These are phyloP conservation scores for Neurospora sp. DNA, from an alignment of 495 filamentous ascomycete genomes.

Conservation along the genomic window DNA sequence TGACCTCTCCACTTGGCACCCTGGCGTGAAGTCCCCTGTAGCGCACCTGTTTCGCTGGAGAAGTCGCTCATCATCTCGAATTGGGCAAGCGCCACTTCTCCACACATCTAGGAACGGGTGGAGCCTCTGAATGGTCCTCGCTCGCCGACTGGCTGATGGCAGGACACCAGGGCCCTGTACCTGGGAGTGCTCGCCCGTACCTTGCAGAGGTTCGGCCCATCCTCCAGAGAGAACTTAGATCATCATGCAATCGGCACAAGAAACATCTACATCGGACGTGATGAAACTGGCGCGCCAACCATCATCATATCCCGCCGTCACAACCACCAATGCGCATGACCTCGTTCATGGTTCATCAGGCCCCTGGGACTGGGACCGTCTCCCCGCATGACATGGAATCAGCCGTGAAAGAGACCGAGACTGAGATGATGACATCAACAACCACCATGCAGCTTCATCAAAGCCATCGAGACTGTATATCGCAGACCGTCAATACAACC, in stretches of 20 bases:
- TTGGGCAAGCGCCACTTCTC: not conserved
- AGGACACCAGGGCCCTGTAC: not conserved
- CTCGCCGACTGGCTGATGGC: not conserved
- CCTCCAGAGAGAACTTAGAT: not conserved
- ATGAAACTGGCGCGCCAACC: not conserved
- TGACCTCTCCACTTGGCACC: not conserved
- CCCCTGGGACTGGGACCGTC: not conserved
- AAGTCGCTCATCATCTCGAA: not conserved
- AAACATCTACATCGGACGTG: not conserved
- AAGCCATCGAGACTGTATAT: not conserved
- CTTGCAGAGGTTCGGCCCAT: not conserved
- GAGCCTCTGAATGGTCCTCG: not conserved
- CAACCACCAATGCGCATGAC: not conserved
- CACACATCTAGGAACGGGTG: not conserved
- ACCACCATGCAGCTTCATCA: not conserved
- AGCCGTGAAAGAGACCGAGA: not conserved
- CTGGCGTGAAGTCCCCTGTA: not conserved
- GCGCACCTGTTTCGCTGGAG: not conserved
- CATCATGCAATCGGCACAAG: not conserved
- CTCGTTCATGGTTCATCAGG: not conserved
- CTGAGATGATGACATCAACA: not conserved
- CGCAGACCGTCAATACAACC: not conserved
- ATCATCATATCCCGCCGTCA: not conserved
- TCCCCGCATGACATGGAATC: not conserved
- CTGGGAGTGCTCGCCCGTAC: not conserved